Evolutionary conservation across 352 stramenopile genomes (phyloP), one percentile per base, ranked within the genome.

Genomic region (Blastocystis sp.): DNA sequence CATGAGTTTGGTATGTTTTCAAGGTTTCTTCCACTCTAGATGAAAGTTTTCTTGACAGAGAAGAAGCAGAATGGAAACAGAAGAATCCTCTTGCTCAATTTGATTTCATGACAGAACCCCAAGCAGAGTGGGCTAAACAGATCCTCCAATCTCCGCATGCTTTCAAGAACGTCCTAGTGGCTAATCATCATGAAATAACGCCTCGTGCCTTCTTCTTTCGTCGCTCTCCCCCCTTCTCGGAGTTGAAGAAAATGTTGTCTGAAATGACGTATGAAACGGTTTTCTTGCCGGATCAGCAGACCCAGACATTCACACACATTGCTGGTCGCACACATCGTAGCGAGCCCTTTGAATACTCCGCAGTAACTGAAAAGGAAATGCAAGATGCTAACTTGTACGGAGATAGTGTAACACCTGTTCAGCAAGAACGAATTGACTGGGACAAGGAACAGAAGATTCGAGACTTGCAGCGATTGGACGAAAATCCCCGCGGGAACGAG

Each of bases 61-160:
- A 43, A 29, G 47, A 61, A 13, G 45, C 53, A 15, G 47, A 34
- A n/a, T 84, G 53, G 29, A n/a, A 45, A 18, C 29, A 84, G 39
- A 37, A 59, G 15, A 39, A 68, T 43, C 43, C 73, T 8, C 43
- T 84, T 15, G 55, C 53, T 15, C 43, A 63, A 23, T 84, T 84
- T n/a, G 73, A 84, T n/a, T 68, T 84, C 26, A 53, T 66, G 18
- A 47, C 45, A n/a, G 62, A 47, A 15, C 73, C 73, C 8, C 34
- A 66, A 29, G 73, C 43, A 45, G 73, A 84, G 11, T 84, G 73
- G 73, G 73, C 73, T 20, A 84, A 84, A 37, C 73, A 84, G 26
- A 64, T 84, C 20, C 54, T 84, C 9, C 62, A 68, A 15, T 26
- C 59, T 43, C 53, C 43, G 7, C 26, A 68, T 15, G 43, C 73